Conservation (phyloP, 225 moss, liverwort and hornwort species). For the Physcomitrium patens region DNA sequence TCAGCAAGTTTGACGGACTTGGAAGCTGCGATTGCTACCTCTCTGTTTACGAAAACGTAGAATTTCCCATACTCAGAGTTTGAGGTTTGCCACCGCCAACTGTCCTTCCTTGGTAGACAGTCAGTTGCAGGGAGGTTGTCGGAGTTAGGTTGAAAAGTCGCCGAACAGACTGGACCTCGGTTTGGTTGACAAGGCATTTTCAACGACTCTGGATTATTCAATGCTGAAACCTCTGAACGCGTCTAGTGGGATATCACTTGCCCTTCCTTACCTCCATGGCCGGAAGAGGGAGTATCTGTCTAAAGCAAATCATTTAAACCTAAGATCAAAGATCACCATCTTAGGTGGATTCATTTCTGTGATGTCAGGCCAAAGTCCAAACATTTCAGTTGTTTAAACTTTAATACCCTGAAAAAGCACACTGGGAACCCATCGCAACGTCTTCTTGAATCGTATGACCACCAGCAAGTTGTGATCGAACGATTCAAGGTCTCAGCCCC, state of each 20-base stretch:
- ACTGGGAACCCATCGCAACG: not conserved
- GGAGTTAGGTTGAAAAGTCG: too few relatives aligned
- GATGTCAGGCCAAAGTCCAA: not conserved
- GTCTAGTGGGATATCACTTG: not conserved
- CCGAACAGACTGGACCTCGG: too few relatives aligned
- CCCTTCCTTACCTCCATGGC: not conserved
- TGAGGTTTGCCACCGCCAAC: slow-evolving; percentile 67
- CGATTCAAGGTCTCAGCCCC: not conserved
- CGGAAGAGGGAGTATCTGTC: not conserved
- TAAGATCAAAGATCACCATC: not conserved
- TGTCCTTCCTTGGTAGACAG: slow-evolving; percentile 31
- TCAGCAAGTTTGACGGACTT: not conserved
- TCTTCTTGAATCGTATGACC: not conserved
- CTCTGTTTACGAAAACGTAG: slow-evolving; percentile 43
- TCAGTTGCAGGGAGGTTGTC: not conserved
- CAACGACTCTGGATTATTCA: not conserved
- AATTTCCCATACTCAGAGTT: slow-evolving; percentile 62
- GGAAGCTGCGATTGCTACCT: slow-evolving; percentile 26
- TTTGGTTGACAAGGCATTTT: not conserved
- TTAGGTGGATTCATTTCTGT: not conserved
- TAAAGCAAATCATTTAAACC: not conserved
- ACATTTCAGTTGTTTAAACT: not conserved
- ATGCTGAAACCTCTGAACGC: not conserved
- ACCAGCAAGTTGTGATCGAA: slow-evolving; percentile 7
- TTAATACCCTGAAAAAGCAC: not conserved